Percentiles rank a stretch among this genome's conserved stretches.
Evolutionary conservation across 2,329 filamentous ascomycete species (phyloP).

Genomic region (Cladosporium colombiae): DNA sequence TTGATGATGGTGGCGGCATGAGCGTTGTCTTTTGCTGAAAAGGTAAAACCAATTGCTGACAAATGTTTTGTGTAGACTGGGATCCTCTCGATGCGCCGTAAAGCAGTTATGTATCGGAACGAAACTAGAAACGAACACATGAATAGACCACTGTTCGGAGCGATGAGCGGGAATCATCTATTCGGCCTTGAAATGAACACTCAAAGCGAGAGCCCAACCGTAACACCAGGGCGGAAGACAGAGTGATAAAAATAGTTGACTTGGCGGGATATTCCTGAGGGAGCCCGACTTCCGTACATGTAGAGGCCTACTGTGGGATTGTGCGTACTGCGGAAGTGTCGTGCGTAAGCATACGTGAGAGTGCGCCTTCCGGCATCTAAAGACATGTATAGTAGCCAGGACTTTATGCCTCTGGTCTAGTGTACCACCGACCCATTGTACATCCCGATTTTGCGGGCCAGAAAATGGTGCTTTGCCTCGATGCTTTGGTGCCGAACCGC

Average conservation of each 20-base stretch:
- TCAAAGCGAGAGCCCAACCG: no score
- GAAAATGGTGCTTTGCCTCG: not conserved
- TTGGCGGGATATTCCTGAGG: no score
- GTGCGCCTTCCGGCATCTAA: not conserved
- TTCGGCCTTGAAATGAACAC: not conserved
- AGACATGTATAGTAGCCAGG: not conserved
- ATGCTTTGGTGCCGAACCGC: not conserved
- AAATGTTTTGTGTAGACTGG: slow-evolving; percentile 32
- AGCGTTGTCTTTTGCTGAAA: no score
- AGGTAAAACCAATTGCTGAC: not conserved
- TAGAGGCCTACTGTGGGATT: no score
- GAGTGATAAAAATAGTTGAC: not conserved
- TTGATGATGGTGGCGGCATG: not conserved
- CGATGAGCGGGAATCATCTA: not conserved
- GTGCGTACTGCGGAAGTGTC: not conserved
- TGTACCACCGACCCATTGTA: not conserved
- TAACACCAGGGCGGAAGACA: not conserved
- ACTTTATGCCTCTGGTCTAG: not conserved
- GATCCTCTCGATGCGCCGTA: slow-evolving; percentile 36
- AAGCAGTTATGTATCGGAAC: not conserved
- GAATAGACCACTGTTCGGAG: not conserved
- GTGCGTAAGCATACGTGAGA: not conserved
- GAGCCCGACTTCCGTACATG: not conserved
- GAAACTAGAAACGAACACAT: not conserved
- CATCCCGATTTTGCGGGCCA: not conserved